phyloP scores from a whole-genome alignment of 768 basidiomycete species.

The Russula griseocarnosa region DNA sequence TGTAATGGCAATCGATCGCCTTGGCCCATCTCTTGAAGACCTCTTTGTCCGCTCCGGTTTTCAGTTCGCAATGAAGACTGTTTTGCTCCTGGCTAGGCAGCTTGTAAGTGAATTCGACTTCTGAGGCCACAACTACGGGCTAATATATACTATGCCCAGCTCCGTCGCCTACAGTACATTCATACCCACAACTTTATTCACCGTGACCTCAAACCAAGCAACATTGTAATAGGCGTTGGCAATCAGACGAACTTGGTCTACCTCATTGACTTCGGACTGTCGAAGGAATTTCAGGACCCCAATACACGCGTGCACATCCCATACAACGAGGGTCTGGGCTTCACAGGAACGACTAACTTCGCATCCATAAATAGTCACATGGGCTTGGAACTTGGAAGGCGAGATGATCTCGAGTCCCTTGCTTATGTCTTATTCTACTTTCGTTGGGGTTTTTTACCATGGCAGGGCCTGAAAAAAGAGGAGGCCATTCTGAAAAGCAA shows the following conservation, averaged over 20 bases:
- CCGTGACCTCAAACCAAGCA: neutral
- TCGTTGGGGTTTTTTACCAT: neutral
- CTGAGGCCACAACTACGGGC: too few species aligned
- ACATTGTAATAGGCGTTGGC: neutral
- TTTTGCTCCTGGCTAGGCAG: neutral
- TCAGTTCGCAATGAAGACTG: neutral
- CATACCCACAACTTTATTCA: neutral
- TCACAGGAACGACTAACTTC: too few species aligned
- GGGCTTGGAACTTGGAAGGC: too few species aligned
- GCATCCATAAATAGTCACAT: too few species aligned
- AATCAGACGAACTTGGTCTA: neutral
- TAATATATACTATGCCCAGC: neutral
- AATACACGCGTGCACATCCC: too few species aligned
- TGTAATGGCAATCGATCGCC: too few species aligned
- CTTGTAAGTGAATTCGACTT: too few species aligned
- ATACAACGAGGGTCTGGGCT: too few species aligned
- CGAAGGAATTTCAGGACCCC: neutral
- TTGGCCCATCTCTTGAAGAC: too few species aligned
- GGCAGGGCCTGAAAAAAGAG: neutral
- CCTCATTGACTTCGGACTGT: neutral
- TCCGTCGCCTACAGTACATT: neutral
- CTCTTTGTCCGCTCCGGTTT: too few species aligned
- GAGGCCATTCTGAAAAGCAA: neutral
- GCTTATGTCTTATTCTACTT: too few species aligned
- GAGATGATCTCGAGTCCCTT: too few species aligned